Evolutionary conservation across 352 stramenopile genomes (phyloP), one percentile per base, ranked within the genome.

Genomic region (Chrysophaeum taylorii): DNA sequence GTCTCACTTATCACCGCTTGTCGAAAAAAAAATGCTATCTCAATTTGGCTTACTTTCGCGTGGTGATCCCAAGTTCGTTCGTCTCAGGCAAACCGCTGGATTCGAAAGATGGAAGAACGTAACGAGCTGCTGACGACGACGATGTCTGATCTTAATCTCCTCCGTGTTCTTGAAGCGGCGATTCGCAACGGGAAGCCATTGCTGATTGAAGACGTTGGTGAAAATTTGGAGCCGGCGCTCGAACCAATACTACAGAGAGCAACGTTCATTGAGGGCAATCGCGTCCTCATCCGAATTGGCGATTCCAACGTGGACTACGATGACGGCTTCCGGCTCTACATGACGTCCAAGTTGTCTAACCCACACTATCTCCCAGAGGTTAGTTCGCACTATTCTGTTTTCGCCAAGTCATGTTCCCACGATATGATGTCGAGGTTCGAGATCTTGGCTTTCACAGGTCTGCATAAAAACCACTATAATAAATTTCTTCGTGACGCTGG

Each of bases 21-120:
- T n/a, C n/a, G n/a, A n/a, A n/a, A n/a, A n/a, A n/a, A n/a, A n/a
- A n/a, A n/a, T n/a, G n/a, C n/a, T n/a, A n/a, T n/a, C n/a, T n/a
- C n/a, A n/a, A n/a, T n/a, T n/a, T n/a, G n/a, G n/a, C n/a, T n/a
- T n/a, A n/a, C n/a, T n/a, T n/a, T n/a, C n/a, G n/a, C n/a, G n/a
- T n/a, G n/a, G n/a, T n/a, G n/a, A n/a, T n/a, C n/a, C n/a, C n/a
- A n/a, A n/a, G n/a, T n/a, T n/a, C n/a, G n/a, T n/a, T n/a, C n/a
- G n/a, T n/a, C n/a, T n/a, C 92, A 97, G 68, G 92, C 89, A 12
- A 98, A 97, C 74, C 95, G 95, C 69, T 97, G 92, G 92, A 95
- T 97, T 71, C 93, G 93, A 70, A 89, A 90, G 1, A 92, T 97
- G 84, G 87, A 97, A 72, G 89, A 66, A n/a, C 7, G 87, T 2